Percentiles rank a stretch among this genome's conserved stretches.
phyloP scores from a whole-genome alignment of 2,329 filamentous ascomycete species.

The Monosporascus cannonballus region DNA sequence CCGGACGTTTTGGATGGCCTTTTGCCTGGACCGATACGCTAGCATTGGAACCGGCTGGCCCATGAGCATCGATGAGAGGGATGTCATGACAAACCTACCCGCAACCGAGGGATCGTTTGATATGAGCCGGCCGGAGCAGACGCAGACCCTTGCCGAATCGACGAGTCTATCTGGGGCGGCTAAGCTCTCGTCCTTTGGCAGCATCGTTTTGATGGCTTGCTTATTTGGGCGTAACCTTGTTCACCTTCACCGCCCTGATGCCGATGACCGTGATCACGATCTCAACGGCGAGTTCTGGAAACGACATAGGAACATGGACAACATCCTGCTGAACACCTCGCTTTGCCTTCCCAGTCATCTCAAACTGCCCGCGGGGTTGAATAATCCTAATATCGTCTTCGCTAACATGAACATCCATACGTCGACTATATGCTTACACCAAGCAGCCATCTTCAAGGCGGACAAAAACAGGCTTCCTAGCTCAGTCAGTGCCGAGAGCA shows the following conservation, averaged over 20 bases:
- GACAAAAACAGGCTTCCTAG: conserved; percentile 77
- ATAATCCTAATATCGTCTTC: conserved; percentile 81
- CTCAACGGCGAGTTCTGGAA: conserved; percentile 95
- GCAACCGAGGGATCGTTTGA: conserved; percentile 79
- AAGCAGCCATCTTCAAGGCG: conserved; percentile 95
- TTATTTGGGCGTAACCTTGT: conserved; percentile 87
- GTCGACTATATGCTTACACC: conserved; percentile 93
- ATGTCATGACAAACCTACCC: conserved; percentile 83
- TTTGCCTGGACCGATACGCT: conserved; percentile 84
- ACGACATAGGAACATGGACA: conserved; percentile 82
- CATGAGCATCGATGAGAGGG: conserved; percentile 85
- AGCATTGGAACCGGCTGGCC: conserved; percentile 98
- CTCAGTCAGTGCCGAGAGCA: conserved; percentile 80
- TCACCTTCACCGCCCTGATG: conserved; percentile 81
- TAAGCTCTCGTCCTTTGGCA: conserved; percentile 71
- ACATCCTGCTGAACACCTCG: conserved; percentile 80
- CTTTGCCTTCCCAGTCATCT: conserved; percentile 75
- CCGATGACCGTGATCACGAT: conserved; percentile 76
- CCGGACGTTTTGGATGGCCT: conserved; percentile 92
- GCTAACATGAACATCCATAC: conserved; percentile 97
- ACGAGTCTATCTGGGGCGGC: conserved; percentile 66
- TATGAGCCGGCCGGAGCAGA: conserved; percentile 68
- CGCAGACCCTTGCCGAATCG: conserved; percentile 62
- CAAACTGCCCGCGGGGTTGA: conserved; percentile 69
- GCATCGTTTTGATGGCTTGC: conserved; percentile 77